Evolutionary conservation across 73 alveolate species (phyloP).

Genomic region (Symbiodinium pilosum): DNA sequence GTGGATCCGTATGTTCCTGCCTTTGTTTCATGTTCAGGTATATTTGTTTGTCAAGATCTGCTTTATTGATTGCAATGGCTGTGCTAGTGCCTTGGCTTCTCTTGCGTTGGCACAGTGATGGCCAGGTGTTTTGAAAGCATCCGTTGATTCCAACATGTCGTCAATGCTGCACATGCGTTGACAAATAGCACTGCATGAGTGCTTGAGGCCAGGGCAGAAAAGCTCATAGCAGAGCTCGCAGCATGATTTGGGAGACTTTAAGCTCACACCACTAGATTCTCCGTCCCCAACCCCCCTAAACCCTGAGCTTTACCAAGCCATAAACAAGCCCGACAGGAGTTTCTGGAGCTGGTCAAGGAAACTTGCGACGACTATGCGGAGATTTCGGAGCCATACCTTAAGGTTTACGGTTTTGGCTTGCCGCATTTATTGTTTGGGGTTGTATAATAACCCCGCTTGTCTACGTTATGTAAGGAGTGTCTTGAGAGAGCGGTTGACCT

Average conservation of each 20-base stretch:
- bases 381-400: slow-evolving; percentile 30
- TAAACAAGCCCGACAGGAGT: slow-evolving; percentile 21
- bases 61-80: not conserved
- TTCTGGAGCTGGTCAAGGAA: slow-evolving; percentile 77
- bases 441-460: no score
- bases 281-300: not conserved
- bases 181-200: not conserved
- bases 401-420: not conserved
- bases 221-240: not conserved
- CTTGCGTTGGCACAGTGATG: not conserved
- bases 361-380: slow-evolving; percentile 91
- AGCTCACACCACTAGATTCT: not conserved
- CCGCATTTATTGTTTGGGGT: not conserved
- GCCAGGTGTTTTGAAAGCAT: not conserved
- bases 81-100: not conserved
- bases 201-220: not conserved
- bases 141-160: not conserved
- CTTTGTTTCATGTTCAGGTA: not conserved
- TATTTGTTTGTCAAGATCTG: not conserved
- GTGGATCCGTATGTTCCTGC: not conserved
- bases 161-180: not conserved
- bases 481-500: no score
- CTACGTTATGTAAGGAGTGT: no score
- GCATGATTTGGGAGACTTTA: no score
- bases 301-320: not conserved